phyloP scores from a whole-genome alignment of 257 asterid species.

The Ehretia macrophylla region DNA sequence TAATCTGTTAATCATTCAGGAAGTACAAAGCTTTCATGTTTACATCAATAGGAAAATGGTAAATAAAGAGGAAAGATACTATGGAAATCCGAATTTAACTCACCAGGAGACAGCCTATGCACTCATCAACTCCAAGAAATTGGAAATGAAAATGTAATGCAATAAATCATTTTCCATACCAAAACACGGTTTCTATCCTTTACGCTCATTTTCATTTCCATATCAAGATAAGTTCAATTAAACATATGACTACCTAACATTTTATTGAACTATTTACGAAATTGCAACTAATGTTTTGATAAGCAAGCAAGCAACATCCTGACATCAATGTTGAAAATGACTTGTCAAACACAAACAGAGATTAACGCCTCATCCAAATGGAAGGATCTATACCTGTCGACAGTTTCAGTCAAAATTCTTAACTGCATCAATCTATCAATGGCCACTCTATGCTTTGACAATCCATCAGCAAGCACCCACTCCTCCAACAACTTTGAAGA shows the following conservation, averaged over 20 bases:
- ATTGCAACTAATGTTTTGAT: not conserved
- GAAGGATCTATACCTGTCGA: constrained; percentile 57
- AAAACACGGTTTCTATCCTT: too few relatives aligned
- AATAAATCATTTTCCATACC: not conserved
- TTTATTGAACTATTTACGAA: too few relatives aligned
- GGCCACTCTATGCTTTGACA: constrained; percentile 82
- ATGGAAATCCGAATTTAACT: not conserved
- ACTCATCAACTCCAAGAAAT: too few relatives aligned
- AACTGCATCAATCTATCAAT: constrained; percentile 80
- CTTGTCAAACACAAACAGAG: constrained; percentile 6
- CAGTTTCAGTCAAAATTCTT: constrained; percentile 72
- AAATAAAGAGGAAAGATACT: not conserved
- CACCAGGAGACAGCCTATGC: too few relatives aligned
- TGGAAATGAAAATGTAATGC: too few relatives aligned
- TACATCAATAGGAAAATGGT: not conserved
- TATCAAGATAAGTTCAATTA: too few relatives aligned
- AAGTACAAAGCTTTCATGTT: constrained; percentile 1
- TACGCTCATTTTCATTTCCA: too few relatives aligned
- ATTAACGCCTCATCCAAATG: not conserved
- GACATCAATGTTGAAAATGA: not conserved
- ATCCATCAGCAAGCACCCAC: constrained; percentile 87
- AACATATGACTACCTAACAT: too few relatives aligned
- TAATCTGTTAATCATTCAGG: too few relatives aligned
- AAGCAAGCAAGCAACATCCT: not conserved
- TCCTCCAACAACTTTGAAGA: constrained; percentile 71